Evolutionary conservation across 306 rosid species (phyloP).

Genomic region (Spatholobus suberectus): DNA sequence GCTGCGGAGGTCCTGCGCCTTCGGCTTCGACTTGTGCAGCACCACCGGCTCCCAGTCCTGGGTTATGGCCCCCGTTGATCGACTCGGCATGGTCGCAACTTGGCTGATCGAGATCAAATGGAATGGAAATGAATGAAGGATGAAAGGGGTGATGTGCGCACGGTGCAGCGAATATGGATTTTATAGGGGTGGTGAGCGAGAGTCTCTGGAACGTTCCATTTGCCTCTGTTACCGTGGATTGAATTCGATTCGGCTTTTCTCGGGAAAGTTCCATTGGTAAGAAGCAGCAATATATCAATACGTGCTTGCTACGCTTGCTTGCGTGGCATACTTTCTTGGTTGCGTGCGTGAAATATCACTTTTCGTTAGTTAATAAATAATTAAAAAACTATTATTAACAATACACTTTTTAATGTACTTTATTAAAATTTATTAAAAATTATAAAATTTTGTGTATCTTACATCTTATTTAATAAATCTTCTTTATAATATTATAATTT

Average conservation of each 20-base stretch:
- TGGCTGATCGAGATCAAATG: neutral
- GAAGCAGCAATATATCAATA: too few relatives aligned
- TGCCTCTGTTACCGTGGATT: neutral
- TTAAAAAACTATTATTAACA: too few relatives aligned
- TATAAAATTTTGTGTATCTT: too few relatives aligned
- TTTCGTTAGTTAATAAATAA: too few relatives aligned
- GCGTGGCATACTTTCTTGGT: too few relatives aligned
- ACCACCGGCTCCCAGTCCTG: constrained; percentile 90
- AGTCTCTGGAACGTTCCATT: constrained; percentile 25
- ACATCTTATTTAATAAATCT: too few relatives aligned
- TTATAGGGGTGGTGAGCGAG: neutral
- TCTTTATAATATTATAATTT: too few relatives aligned
- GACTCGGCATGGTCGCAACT: constrained; percentile 63
- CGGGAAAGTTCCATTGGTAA: constrained; percentile 42
- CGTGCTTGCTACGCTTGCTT: neutral
- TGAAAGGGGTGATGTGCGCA: neutral
- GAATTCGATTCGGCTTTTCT: neutral
- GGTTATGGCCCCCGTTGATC: constrained; percentile 60
- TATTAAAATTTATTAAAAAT: too few relatives aligned
- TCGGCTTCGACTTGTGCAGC: constrained; percentile 67
- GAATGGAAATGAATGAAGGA: too few relatives aligned
- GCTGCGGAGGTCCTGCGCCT: constrained; percentile 63
- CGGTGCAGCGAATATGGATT: too few relatives aligned
- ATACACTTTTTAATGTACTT: too few relatives aligned
- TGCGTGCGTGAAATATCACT: too few relatives aligned